phyloP scores from a whole-genome alignment of 257 asterid genomes.

The Fraxinus anomala region DNA sequence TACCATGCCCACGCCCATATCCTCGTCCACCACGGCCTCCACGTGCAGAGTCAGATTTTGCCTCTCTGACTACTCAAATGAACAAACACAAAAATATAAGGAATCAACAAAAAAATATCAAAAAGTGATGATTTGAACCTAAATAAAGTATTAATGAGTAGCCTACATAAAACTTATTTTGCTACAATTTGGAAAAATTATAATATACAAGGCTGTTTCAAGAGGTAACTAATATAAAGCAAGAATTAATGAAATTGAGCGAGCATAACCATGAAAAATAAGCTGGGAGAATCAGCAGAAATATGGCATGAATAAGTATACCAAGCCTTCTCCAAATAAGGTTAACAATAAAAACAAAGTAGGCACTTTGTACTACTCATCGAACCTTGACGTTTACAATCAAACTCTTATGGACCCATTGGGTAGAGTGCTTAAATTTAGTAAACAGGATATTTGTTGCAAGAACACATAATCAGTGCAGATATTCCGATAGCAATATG shows the following conservation, averaged over 20 bases:
- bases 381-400: background rate
- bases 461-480: background rate
- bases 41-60: constrained; percentile 55
- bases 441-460: background rate
- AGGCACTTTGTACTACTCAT: background rate
- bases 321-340: background rate
- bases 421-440: background rate
- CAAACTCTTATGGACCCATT: background rate
- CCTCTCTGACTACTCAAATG: constrained; percentile 58
- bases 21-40: constrained; percentile 77
- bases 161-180: background rate
- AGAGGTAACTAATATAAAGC: background rate
- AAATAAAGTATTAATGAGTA: background rate
- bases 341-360: background rate
- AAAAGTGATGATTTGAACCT: background rate
- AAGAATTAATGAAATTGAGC: background rate
- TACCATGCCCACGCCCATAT: constrained; percentile 52
- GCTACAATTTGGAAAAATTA: background rate
- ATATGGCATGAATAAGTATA: background rate
- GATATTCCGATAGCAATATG: background rate
- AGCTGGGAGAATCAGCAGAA: background rate
- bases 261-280: background rate
- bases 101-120: background rate
- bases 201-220: background rate
- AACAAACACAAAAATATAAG: constrained; percentile 1